Evolutionary conservation across 106 monocot species (phyloP).

Genomic region (Dioscorea zingiberensis): DNA sequence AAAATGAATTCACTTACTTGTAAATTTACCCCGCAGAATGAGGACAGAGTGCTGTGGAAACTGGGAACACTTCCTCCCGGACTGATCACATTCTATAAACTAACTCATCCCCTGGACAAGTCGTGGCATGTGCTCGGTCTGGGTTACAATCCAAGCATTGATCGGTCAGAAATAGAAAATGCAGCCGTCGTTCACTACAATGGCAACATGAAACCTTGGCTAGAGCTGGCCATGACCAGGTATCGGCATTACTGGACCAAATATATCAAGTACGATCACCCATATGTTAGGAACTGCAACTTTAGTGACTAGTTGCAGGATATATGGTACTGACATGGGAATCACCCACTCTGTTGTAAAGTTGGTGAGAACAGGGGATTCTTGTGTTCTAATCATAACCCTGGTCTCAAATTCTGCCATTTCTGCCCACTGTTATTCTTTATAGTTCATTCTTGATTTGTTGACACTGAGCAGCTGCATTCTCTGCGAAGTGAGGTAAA

Average conservation of each 20-base stretch:
- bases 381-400: too few species aligned
- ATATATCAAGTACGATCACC: conserved; percentile 36
- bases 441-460: too few species aligned
- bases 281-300: conserved; percentile 17
- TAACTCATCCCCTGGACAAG: conserved; percentile 38
- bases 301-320: conserved; percentile 7
- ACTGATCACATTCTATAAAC: conserved; percentile 32
- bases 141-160: conserved; percentile 41
- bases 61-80: conserved; percentile 36
- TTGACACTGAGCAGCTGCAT: too few species aligned
- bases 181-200: conserved; percentile 41
- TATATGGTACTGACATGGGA: not conserved
- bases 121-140: conserved; percentile 46
- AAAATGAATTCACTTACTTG: too few species aligned
- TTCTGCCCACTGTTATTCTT: too few species aligned
- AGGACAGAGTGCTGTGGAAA: conserved; percentile 39
- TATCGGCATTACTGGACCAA: conserved; percentile 35
- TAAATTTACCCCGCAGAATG: conserved; percentile 16
- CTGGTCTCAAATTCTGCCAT: too few species aligned
- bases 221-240: conserved; percentile 38
- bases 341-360: not conserved
- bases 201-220: conserved; percentile 48
- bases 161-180: conserved; percentile 37
- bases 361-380: not conserved
- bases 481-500: too few species aligned